Base-by-base conservation (phyloP, 2,329 filamentous ascomycete genomes). In the Cytospora leucostoma region DNA sequence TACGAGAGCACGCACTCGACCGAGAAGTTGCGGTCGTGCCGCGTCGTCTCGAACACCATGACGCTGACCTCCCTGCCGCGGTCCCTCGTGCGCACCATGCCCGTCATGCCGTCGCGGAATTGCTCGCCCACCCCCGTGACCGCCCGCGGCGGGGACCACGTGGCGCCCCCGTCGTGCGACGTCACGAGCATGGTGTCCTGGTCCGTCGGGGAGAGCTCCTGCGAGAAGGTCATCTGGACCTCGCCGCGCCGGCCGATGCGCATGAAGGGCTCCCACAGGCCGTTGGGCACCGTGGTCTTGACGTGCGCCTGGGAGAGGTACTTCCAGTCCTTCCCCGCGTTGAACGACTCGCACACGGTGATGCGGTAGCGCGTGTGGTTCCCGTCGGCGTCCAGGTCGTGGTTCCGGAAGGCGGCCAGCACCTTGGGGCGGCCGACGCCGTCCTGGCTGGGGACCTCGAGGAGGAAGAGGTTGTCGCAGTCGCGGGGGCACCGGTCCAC, bases 181-280 rank as follows among this genome's bases (percentile, higher is more conserved):
- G 73, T 71, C 12, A 79, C 76, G n/a, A 76, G 70, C 76, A 82
- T 82, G 11, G 79, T 81, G 66, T 80, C 78, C 70, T 82, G 80
- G 65, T 82, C 77, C 63, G 79, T 73, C 15, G 66, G 71, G 5
- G 78, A 77, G 38, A 78, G 77, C 69, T 82, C 80, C 62, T 78
- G 74, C 32, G 79, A 81, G 67, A 77, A 82, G 15, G 75, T 79
- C 65, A 81, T 69, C 65, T 81, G 78, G 1, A 81, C 71, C 64
- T 78, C 76, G 34, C 61, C 61, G 19, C 54, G 33, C 38, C 21
- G 21, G 7, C 61, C 64, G 34, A 65, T 64, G 1, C 79, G 74
- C 75, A 82, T 79, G 63, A 82, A 82, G 0, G 80, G 80, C 68
- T 82, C 80, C 80, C 80, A 82, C 19, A 82, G 70, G 0, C 80